These are phyloP conservation scores for Mycena floridula DNA, from an alignment of 768 basidiomycete genomes.

Conservation along the genomic window DNA sequence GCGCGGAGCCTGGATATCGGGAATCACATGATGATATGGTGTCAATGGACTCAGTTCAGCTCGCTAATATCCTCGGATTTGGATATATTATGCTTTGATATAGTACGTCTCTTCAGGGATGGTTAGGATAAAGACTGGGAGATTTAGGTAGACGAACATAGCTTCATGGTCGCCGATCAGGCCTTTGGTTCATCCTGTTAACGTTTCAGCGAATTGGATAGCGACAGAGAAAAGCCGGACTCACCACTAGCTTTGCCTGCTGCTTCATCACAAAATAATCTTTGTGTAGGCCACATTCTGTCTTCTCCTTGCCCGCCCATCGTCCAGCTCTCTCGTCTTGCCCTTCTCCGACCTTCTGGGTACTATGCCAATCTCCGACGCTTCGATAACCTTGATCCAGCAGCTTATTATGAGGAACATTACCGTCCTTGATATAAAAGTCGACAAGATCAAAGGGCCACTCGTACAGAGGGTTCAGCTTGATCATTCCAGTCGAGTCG, in stretches of 20 bases:
- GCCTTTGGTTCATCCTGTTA: no score
- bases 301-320: conserved; percentile 88
- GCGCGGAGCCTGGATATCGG: no score
- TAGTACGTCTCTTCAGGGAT: no score
- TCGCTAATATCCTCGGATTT: no score
- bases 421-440: conserved; percentile 73
- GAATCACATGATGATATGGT: no score
- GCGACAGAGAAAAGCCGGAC: no score
- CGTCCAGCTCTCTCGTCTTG: conserved; percentile 87
- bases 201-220: no score
- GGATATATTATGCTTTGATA: no score
- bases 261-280: conserved; percentile 80
- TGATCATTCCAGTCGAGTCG: conserved; percentile 84
- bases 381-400: conserved; percentile 90
- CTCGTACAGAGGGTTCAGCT: conserved; percentile 87
- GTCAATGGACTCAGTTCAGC: no score
- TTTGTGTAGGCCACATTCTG: conserved; percentile 92
- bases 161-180: no score
- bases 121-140: no score
- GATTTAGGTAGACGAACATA: no score
- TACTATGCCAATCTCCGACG: conserved; percentile 98
- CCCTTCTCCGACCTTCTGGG: conserved; percentile 57
- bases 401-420: conserved; percentile 84
- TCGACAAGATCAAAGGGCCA: conserved; percentile 87
- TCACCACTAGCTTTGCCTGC: conserved; percentile 14